Conservation (phyloP, 768 basidiomycete species). For the Nevesoporus exiguus region DNA sequence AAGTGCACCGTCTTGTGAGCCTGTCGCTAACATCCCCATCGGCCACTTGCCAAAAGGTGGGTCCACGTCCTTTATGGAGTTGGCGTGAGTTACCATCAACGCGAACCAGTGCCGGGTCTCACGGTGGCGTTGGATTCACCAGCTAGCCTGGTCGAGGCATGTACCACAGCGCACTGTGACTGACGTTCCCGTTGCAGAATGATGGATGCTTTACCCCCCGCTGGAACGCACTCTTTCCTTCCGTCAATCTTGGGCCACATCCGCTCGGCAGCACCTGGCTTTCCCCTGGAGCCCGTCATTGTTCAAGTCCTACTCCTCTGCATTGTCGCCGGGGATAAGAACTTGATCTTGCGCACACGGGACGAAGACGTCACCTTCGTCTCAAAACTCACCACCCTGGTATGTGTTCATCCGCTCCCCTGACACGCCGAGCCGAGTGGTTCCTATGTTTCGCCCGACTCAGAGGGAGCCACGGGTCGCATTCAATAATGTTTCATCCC, state of each 20-base stretch:
- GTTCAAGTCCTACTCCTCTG: slow-evolving; percentile 65
- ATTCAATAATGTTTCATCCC: slow-evolving; percentile 11
- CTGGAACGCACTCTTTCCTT: slow-evolving; percentile 48
- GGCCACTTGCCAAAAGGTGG: neutral
- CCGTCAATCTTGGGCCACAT: slow-evolving; percentile 47
- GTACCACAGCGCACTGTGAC: neutral
- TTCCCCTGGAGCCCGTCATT: slow-evolving; percentile 61
- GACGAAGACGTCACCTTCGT: slow-evolving; percentile 64
- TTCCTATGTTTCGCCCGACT: slow-evolving; percentile 8
- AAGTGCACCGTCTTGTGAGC: no score
- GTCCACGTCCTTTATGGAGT: neutral
- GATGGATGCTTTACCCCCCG: slow-evolving; percentile 25
- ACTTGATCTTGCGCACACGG: slow-evolving; percentile 60
- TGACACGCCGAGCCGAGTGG: slow-evolving; percentile 3
- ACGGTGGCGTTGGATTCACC: neutral
- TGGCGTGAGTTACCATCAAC: slow-evolving; percentile 22
- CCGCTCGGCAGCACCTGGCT: slow-evolving; percentile 39
- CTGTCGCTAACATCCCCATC: neutral
- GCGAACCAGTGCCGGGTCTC: slow-evolving; percentile 19
- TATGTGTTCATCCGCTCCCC: slow-evolving; percentile 26
- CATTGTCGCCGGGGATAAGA: slow-evolving; percentile 57
- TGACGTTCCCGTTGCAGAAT: neutral
- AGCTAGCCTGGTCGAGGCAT: neutral
- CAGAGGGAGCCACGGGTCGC: neutral
- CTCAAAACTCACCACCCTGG: slow-evolving; percentile 54